phyloP scores from a whole-genome alignment of 208 protist genomes.

The Crithidia mellificae region DNA sequence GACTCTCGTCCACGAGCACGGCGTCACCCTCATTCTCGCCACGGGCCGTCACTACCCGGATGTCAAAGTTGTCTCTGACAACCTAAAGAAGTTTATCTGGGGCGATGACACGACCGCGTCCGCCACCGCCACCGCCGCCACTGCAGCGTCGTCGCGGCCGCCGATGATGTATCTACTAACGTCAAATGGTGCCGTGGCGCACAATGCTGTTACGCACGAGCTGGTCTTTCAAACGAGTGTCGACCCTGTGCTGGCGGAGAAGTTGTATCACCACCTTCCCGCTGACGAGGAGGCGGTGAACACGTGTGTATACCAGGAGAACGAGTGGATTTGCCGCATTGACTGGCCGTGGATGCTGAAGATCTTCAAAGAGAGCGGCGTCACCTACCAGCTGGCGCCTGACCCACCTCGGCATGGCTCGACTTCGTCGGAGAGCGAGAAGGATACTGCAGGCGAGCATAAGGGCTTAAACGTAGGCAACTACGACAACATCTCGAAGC shows the following conservation, averaged over 20 bases:
- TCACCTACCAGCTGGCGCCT: constrained; percentile 30
- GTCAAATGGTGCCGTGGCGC: constrained; percentile 58
- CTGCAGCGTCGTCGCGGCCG: not conserved
- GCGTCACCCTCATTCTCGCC: constrained; percentile 45
- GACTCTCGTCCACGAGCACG: constrained; percentile 35
- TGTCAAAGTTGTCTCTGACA: constrained; percentile 40
- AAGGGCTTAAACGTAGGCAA: constrained; percentile 25
- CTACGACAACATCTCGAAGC: constrained; percentile 47
- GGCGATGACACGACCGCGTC: not conserved
- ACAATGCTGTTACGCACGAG: constrained; percentile 47
- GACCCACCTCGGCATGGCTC: constrained; percentile 7
- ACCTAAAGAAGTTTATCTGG: constrained; percentile 41
- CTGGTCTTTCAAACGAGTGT: constrained; percentile 29
- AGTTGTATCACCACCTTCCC: constrained; percentile 35
- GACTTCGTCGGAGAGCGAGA: not conserved
- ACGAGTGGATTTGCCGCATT: constrained; percentile 62
- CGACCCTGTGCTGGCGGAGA: constrained; percentile 32
- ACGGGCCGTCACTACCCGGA: constrained; percentile 57
- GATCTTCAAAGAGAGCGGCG: constrained; percentile 40
- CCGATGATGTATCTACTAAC: constrained; percentile 51
- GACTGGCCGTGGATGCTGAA: constrained; percentile 46
- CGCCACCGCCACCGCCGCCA: not conserved
- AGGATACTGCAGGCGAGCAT: not conserved
- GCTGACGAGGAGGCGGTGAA: constrained; percentile 40
- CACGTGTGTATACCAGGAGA: constrained; percentile 56